Percentiles rank a stretch among this genome's conserved stretches.
phyloP scores from a whole-genome alignment of 192 early-diverging fungal species.

The Podila epigama region DNA sequence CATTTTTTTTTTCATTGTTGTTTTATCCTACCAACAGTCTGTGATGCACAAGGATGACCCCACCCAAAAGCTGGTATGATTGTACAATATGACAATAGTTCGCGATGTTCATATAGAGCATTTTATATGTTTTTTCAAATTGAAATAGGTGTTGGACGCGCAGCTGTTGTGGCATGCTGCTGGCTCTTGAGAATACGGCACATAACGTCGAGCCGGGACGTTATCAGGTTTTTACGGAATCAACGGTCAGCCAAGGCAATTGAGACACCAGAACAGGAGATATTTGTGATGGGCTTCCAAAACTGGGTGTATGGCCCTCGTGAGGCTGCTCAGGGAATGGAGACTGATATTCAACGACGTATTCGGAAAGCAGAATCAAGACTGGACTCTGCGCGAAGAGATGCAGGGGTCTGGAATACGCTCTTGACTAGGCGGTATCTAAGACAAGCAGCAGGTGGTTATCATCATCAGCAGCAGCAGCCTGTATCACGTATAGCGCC shows the following conservation, averaged over 20 bases:
- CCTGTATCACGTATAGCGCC: background rate
- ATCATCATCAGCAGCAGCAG: constrained; percentile 1
- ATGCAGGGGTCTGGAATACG: constrained; percentile 18
- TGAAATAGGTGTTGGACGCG: constrained; percentile 70
- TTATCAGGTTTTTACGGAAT: constrained; percentile 64
- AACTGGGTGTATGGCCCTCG: constrained; percentile 23
- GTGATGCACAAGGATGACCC: no score
- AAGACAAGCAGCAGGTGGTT: constrained; percentile 8
- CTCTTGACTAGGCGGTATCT: no score
- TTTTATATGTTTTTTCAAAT: background rate
- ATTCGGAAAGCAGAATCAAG: constrained; percentile 30
- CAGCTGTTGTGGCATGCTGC: constrained; percentile 81
- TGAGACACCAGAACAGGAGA: constrained; percentile 71
- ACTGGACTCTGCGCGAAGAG: constrained; percentile 21
- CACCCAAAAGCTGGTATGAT: no score
- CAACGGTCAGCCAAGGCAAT: constrained; percentile 74
- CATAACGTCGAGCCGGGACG: constrained; percentile 55
- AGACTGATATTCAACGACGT: constrained; percentile 25
- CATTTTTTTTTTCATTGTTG: background rate
- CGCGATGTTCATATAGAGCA: background rate
- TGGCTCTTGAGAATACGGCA: constrained; percentile 66
- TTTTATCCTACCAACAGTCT: background rate
- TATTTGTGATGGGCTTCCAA: constrained; percentile 35
- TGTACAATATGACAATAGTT: no score
- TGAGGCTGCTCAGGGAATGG: no score